Evolutionary conservation across 345 rosid genomes (phyloP).

Genomic region (Limnanthes douglasii): DNA sequence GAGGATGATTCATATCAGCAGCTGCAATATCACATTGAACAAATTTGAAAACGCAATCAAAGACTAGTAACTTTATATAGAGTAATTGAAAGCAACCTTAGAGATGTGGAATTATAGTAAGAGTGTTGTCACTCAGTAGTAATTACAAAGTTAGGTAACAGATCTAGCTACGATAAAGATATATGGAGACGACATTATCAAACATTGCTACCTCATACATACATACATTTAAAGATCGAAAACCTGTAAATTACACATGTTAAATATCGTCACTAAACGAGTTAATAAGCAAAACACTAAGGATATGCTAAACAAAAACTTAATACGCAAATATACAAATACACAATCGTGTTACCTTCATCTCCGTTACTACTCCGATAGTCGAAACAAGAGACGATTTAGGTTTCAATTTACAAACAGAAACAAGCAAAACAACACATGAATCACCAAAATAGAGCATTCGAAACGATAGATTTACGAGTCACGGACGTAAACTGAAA

Average conservation of each 20-base stretch:
- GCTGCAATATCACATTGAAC: slow-evolving; percentile 20
- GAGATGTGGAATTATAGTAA: no score
- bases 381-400: background rate
- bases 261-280: no score
- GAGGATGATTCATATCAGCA: slow-evolving; percentile 41
- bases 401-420: slow-evolving; percentile 2
- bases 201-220: no score
- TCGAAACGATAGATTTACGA: background rate
- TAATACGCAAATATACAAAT: slow-evolving; percentile 1
- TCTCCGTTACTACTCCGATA: background rate
- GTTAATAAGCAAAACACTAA: no score
- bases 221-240: no score
- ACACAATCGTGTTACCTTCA: background rate
- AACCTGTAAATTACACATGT: no score
- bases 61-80: background rate
- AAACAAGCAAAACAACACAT: background rate
- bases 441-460: background rate
- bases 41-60: background rate
- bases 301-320: background rate
- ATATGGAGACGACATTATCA: background rate
- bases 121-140: no score
- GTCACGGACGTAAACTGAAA: background rate
- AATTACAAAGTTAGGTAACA: slow-evolving; percentile 5
- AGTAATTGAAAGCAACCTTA: background rate
- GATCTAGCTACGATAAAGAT: background rate